These are phyloP conservation scores for Cyberlindnera suaveolens DNA, from an alignment of 805 yeast genomes.

Conservation along the genomic window DNA sequence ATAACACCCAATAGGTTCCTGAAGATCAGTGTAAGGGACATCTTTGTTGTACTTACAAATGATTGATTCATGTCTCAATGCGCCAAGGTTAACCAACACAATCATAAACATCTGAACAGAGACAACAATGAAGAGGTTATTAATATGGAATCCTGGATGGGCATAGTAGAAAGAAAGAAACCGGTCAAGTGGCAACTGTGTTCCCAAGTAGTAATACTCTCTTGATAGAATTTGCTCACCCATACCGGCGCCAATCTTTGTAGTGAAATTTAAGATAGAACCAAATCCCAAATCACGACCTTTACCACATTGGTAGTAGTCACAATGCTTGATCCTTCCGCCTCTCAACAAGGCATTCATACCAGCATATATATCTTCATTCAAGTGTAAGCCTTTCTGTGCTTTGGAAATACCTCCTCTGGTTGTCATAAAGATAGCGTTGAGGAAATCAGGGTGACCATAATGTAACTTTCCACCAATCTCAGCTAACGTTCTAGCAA, in stretches of 20 bases:
- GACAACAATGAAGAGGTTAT: conserved; percentile 79
- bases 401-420: conserved; percentile 96
- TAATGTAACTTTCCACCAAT: conserved; percentile 93
- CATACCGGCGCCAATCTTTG: conserved; percentile 98
- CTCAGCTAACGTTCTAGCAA: conserved; percentile 88
- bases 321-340: conserved; percentile 92
- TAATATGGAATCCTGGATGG: conserved; percentile 93
- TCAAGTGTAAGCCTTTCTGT: conserved; percentile 85
- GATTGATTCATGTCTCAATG: conserved; percentile 68
- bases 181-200: conserved; percentile 81
- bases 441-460: conserved; percentile 94
- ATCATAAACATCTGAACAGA: conserved; percentile 87
- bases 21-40: conserved; percentile 67
- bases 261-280: conserved; percentile 86
- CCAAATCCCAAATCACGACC: conserved; percentile 94
- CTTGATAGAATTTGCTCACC: conserved; percentile 92
- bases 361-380: conserved; percentile 95
- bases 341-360: conserved; percentile 87
- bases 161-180: conserved; percentile 93
- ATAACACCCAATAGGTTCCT: conserved; percentile 78
- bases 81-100: conserved; percentile 71
- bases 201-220: conserved; percentile 87
- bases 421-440: conserved; percentile 87
- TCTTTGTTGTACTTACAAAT: conserved; percentile 60
- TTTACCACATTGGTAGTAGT: conserved; percentile 93